Base-by-base conservation (phyloP, 2,329 filamentous ascomycete genomes). In the Aspergillus aculeatinus region DNA sequence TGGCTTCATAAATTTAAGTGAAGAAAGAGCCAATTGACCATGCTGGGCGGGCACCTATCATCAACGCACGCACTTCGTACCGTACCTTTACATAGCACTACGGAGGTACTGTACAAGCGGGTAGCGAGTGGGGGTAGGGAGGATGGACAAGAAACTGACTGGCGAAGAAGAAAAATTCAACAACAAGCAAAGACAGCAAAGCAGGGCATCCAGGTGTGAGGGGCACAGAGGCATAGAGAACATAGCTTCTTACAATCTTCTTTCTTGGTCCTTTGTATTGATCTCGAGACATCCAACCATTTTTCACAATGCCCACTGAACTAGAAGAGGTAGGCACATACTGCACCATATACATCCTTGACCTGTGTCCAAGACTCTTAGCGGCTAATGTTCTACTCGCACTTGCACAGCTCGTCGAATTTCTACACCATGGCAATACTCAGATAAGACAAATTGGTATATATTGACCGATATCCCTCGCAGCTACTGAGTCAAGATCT, bases 391-490 rank as follows among this genome's bases (percentile, higher is more conserved):
- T 21, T 39, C 44, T 60, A 11, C 25, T 27, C n/a, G 31, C 16
- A 29, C 11, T 51, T 54, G 48, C 19, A 49, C 55, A 67, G 67
- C 62, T 68, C 21, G 92, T 97, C 63, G 92, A 92, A 74, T 97
- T 98, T 78, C 90, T 98, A 61, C 89, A 91, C 76, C 89, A 96
- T 79, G 91, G 91, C 61, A 96, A 96, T 74, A 91, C 92, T 48
- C 90, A 96, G 74, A 92, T 98, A 65, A 87, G 95, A 68, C 87
- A 91, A 74, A 84, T 94, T 67, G 88, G 88, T 90, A 79, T 44
- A 44, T n/a, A 44, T 12, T 19, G 9, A 19, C 16, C 39, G 7
- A 16, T 7, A n/a, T 16, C 39, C 14, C 39, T 44, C 16, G 39
- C 39, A 48, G 42, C 27, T 48, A 23, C 27, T n/a, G n/a, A 23